Evolutionary conservation across 306 rosid species (phyloP).

Genomic region (Senna tora): DNA sequence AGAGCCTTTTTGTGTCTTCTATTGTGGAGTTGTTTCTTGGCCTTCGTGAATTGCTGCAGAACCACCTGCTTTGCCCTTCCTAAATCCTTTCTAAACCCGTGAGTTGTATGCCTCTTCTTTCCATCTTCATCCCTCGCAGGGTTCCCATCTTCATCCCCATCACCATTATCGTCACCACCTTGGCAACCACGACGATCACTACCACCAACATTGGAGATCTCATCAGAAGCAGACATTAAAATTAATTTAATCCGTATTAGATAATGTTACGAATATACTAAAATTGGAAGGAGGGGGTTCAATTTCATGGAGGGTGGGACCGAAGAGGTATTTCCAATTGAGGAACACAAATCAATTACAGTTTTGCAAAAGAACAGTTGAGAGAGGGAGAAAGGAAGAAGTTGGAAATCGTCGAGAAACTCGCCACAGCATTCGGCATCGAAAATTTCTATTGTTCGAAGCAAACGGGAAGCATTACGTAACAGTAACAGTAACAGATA

Average conservation of each 20-base stretch:
- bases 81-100: conserved; percentile 39
- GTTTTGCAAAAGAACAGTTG: background rate
- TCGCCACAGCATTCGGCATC: conserved; percentile 5
- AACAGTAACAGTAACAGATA: no score
- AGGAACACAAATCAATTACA: conserved; percentile 1
- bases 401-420: conserved; percentile 9
- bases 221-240: conserved; percentile 61
- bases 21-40: conserved; percentile 47
- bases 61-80: conserved; percentile 49
- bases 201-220: conserved; percentile 43
- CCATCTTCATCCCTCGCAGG: conserved; percentile 15
- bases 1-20: conserved; percentile 36
- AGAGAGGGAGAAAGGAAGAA: background rate
- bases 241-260: background rate
- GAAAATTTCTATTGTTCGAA: background rate
- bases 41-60: conserved; percentile 52
- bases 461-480: background rate
- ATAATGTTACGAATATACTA: background rate
- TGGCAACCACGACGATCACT: conserved; percentile 35
- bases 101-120: conserved; percentile 33
- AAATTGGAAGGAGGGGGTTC: background rate
- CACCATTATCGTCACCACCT: conserved; percentile 41
- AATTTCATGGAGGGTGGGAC: conserved; percentile 17
- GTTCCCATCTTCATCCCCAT: conserved; percentile 34
- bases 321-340: background rate